Conservation (phyloP, 192 early-diverging fungal species). For the Dissophora globulifera region DNA sequence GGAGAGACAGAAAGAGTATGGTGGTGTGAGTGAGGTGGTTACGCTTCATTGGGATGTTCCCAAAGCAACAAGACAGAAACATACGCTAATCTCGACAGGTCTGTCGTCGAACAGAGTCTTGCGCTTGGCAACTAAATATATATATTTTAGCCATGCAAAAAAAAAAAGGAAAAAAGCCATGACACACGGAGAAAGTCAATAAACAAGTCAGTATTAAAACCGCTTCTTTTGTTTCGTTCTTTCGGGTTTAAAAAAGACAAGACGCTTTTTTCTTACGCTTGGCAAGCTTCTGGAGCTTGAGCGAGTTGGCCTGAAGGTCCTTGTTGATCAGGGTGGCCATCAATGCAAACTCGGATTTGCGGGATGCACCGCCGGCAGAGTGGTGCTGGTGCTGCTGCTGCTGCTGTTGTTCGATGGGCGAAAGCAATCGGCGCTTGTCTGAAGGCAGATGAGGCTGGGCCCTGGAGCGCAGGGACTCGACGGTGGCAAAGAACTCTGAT, state of each 20-base stretch:
- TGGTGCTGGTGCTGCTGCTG: too few relatives aligned
- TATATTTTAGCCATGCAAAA: constrained; percentile 73
- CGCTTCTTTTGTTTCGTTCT: not conserved
- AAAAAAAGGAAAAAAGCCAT: too few relatives aligned
- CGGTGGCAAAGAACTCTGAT: constrained; percentile 86
- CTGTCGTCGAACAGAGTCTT: constrained; percentile 98
- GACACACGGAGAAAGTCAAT: too few relatives aligned
- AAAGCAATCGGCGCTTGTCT: constrained; percentile 43
- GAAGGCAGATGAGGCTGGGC: constrained; percentile 42
- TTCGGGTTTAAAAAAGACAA: not conserved
- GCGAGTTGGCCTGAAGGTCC: constrained; percentile 88
- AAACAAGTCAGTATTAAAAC: constrained; percentile 83
- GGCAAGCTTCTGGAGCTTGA: constrained; percentile 87
- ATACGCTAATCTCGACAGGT: constrained; percentile 92
- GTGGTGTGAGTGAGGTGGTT: too few relatives aligned
- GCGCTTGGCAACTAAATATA: constrained; percentile 92
- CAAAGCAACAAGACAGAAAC: not conserved
- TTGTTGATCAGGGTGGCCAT: constrained; percentile 86
- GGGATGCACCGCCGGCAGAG: too few relatives aligned
- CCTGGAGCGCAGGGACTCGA: constrained; percentile 76
- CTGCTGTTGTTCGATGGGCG: constrained; percentile 48
- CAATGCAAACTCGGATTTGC: constrained; percentile 86
- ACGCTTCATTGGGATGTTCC: not conserved
- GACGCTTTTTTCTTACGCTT: constrained; percentile 60
- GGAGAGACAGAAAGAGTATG: too few relatives aligned